phyloP scores from a whole-genome alignment of 345 rosid species.

The Euphorbia tirucalli region DNA sequence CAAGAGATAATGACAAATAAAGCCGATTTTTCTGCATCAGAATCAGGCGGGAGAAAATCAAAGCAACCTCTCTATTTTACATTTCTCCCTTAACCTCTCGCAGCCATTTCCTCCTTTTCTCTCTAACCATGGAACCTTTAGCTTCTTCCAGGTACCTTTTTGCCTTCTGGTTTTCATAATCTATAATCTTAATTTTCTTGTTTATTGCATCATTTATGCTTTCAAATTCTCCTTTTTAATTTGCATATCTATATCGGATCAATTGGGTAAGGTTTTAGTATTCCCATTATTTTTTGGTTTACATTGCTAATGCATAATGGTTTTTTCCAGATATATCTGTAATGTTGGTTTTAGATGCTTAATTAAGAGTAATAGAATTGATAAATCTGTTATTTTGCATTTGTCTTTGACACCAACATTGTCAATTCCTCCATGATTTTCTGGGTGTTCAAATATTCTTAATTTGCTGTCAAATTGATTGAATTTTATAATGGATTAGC shows the following conservation, averaged over 20 bases:
- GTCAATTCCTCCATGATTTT: too few relatives aligned
- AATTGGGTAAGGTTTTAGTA: too few relatives aligned
- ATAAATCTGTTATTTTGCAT: too few relatives aligned
- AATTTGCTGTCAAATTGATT: neutral
- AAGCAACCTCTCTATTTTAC: constrained; percentile 25
- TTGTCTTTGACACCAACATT: too few relatives aligned
- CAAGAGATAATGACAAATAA: constrained; percentile 7
- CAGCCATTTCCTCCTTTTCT: constrained; percentile 7
- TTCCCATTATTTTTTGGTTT: too few relatives aligned
- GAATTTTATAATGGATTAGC: neutral
- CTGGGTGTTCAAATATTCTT: neutral
- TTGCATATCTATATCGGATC: too few relatives aligned
- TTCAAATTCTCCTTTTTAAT: neutral
- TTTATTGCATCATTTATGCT: neutral
- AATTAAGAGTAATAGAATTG: too few relatives aligned
- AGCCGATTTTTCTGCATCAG: constrained; percentile 25
- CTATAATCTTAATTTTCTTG: neutral
- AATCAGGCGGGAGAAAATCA: constrained; percentile 27
- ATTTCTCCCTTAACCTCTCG: neutral
- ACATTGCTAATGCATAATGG: too few relatives aligned
- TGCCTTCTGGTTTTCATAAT: constrained; percentile 8
- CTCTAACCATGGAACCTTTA: constrained; percentile 23
- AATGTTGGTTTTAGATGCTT: too few relatives aligned
- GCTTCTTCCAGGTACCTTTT: constrained; percentile 14
- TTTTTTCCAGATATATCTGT: too few relatives aligned